Evolutionary conservation across 257 asterid genomes (phyloP).

Genomic region (Lantana camara): DNA sequence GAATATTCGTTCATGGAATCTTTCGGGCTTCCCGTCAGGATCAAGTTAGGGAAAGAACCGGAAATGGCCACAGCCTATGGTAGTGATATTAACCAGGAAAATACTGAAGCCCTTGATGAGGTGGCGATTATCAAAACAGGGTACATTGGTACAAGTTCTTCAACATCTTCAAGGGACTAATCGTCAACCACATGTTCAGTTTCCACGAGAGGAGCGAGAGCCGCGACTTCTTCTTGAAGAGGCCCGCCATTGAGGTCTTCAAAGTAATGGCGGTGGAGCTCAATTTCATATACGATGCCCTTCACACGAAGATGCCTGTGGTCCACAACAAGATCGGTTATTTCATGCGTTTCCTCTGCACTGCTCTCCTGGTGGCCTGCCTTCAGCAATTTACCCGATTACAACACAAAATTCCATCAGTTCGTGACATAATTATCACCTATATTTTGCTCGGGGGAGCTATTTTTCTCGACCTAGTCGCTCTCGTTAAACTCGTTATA

Average conservation of each 20-base stretch:
- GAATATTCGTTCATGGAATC: neutral
- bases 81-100: too few species aligned
- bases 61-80: neutral
- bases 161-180: too few species aligned
- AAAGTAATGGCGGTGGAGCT: too few species aligned
- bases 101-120: neutral
- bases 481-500: neutral
- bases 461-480: neutral
- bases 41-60: neutral
- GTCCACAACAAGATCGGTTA: neutral
- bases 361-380: too few species aligned
- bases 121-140: neutral
- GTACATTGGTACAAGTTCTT: neutral
- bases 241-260: neutral
- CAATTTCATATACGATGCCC: too few species aligned
- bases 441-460: neutral
- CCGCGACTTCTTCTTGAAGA: neutral
- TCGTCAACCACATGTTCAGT: neutral
- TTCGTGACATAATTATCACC: neutral
- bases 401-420: too few species aligned
- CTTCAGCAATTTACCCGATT: too few species aligned
- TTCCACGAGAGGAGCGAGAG: neutral
- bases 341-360: neutral
- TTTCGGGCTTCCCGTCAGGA: neutral
- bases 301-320: neutral